Conservation (phyloP, 139 green algal genomes). For the Picochlorum sp. region DNA sequence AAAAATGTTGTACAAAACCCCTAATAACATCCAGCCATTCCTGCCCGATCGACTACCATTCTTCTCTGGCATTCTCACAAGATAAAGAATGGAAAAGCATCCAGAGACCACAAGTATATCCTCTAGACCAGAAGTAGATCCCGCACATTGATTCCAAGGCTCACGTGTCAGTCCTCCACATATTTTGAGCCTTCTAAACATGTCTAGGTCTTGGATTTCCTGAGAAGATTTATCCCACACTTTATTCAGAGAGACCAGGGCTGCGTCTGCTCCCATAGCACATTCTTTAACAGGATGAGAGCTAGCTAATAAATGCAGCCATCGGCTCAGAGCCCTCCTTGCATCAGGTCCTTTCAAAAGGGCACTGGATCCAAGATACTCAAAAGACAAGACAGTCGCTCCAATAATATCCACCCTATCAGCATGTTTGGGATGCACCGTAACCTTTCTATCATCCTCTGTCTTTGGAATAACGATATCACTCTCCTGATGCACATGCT, state of each 20-base stretch:
- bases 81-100: slow-evolving; percentile 57
- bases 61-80: slow-evolving; percentile 16
- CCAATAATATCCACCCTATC: slow-evolving; percentile 36
- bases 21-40: slow-evolving; percentile 35
- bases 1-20: slow-evolving; percentile 45
- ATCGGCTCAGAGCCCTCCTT: slow-evolving; percentile 37
- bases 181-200: slow-evolving; percentile 18
- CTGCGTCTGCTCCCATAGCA: slow-evolving; percentile 10
- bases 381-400: slow-evolving; percentile 36
- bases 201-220: not conserved
- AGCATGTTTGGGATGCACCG: not conserved
- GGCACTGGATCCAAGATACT: slow-evolving; percentile 24
- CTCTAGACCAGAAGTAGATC: slow-evolving; percentile 32
- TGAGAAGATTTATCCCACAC: slow-evolving; percentile 21
- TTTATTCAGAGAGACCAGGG: slow-evolving; percentile 3
- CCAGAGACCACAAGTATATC: slow-evolving; percentile 74
- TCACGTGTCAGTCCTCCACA: slow-evolving; percentile 28
- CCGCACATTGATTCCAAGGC: slow-evolving; percentile 40
- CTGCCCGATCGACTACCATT: slow-evolving; percentile 9
- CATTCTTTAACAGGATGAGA: slow-evolving; percentile 34
- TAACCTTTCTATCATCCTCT: not conserved
- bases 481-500: not conserved
- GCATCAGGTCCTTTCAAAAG: slow-evolving; percentile 30
- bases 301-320: slow-evolving; percentile 30
- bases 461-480: not conserved